These are phyloP conservation scores for Apiotrichum domesticum DNA, from an alignment of 1,284 basidiomycete species.

Conservation along the genomic window DNA sequence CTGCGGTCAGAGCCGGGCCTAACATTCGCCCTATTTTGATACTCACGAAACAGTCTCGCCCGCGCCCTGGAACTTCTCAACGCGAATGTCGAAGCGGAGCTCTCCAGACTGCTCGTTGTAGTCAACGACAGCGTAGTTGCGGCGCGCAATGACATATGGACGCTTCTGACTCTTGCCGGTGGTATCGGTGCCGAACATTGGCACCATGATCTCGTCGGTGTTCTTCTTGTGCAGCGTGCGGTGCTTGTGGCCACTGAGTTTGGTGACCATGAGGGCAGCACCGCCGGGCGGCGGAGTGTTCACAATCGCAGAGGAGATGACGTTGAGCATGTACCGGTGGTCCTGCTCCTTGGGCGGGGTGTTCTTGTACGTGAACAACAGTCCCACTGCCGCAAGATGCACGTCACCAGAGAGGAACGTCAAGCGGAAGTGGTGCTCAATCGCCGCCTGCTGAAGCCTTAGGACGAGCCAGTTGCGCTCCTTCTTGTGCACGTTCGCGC, in stretches of 20 bases:
- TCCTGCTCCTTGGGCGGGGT: conserved; percentile 56
- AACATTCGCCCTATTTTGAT: too few species aligned
- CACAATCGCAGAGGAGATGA: conserved; percentile 48
- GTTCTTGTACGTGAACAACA: conserved; percentile 60
- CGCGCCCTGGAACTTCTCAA: conserved; percentile 74
- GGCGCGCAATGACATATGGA: conserved; percentile 52
- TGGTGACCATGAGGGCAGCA: conserved; percentile 73
- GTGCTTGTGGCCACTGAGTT: conserved; percentile 75
- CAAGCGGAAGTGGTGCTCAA: conserved; percentile 59
- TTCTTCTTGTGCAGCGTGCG: conserved; percentile 60
- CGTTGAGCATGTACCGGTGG: conserved; percentile 79
- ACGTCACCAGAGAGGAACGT: conserved; percentile 88
- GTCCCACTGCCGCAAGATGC: conserved; percentile 76
- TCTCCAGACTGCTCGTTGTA: conserved; percentile 60
- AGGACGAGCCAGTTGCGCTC: conserved; percentile 88
- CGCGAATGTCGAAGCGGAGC: conserved; percentile 76
- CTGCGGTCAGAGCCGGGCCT: background rate
- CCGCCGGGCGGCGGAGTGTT: conserved; percentile 62
- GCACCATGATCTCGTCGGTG: conserved; percentile 81
- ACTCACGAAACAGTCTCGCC: conserved; percentile 67
- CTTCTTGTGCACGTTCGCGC: conserved; percentile 72
- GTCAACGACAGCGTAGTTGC: conserved; percentile 82
- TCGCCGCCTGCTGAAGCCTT: conserved; percentile 65
- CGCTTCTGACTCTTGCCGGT: conserved; percentile 56
- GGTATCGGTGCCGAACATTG: conserved; percentile 71